phyloP scores from a whole-genome alignment of 2,329 filamentous ascomycete species.

The Fusarium metavorans region DNA sequence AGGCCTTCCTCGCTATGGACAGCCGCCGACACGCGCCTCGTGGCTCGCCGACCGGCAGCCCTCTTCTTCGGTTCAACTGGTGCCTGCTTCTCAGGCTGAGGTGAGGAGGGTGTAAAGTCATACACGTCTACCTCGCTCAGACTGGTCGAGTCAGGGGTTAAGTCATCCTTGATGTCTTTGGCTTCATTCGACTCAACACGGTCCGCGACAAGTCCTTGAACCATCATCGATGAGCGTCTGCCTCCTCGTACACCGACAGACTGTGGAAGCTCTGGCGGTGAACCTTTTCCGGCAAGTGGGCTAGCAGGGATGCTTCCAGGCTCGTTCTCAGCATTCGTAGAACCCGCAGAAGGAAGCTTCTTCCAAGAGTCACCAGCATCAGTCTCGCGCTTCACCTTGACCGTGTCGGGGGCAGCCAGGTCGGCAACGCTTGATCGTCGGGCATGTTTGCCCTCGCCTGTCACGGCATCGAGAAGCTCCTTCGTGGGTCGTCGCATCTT shows the following conservation, averaged over 20 bases:
- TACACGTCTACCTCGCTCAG: constrained; percentile 61
- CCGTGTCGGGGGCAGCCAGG: constrained; percentile 39
- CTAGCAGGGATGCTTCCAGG: constrained; percentile 49
- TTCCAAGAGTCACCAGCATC: constrained; percentile 48
- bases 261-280: constrained; percentile 46
- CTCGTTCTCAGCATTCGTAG: constrained; percentile 20
- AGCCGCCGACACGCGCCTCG: constrained; percentile 56
- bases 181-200: constrained; percentile 24
- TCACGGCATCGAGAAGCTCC: constrained; percentile 79
- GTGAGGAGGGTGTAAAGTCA: constrained; percentile 65
- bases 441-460: constrained; percentile 69
- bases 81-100: constrained; percentile 50
- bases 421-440: constrained; percentile 55
- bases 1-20: constrained; percentile 51
- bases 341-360: constrained; percentile 38
- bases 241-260: constrained; percentile 55
- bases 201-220: constrained; percentile 25
- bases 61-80: constrained; percentile 39
- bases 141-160: constrained; percentile 35
- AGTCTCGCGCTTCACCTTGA: constrained; percentile 51
- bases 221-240: constrained; percentile 53
- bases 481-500: constrained; percentile 88
- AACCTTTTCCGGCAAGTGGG: constrained; percentile 57
- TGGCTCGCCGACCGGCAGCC: constrained; percentile 49
- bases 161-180: constrained; percentile 23